phyloP scores from a whole-genome alignment of 176 grass and related monocot genomes.

The Carex pumila region DNA sequence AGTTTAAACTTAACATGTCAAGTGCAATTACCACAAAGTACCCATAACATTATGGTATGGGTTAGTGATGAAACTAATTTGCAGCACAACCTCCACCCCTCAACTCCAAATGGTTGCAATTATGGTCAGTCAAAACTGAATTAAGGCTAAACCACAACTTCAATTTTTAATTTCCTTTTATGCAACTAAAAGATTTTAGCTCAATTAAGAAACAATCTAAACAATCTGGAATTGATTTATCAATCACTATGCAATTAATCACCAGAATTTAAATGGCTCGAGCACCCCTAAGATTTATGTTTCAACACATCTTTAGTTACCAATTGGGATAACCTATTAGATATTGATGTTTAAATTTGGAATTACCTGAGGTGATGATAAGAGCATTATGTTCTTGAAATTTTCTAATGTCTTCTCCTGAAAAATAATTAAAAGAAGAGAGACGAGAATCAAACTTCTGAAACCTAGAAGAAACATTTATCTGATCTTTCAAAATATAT shows the following conservation, averaged over 20 bases:
- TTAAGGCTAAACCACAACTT: neutral
- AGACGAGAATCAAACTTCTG: neutral
- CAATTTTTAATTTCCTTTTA: neutral
- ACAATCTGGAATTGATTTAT: neutral
- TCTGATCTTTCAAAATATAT: neutral
- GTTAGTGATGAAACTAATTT: neutral
- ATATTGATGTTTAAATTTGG: neutral
- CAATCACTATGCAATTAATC: neutral
- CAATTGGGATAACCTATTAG: neutral
- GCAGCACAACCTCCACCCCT: neutral
- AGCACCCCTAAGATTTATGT: neutral
- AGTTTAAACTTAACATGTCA: neutral
- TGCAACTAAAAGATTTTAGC: neutral
- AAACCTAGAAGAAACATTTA: neutral
- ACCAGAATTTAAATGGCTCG: neutral
- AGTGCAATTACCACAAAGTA: neutral
- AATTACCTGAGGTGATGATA: constrained; percentile 85
- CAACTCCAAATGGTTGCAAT: neutral
- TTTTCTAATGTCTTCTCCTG: constrained; percentile 84
- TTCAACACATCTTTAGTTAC: neutral
- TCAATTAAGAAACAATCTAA: neutral
- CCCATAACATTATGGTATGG: neutral
- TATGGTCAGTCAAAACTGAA: neutral
- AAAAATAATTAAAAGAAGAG: constrained; percentile 23
- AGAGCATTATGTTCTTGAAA: constrained; percentile 80